Evolutionary conservation across 2,329 filamentous ascomycete species (phyloP).

Genomic region (Alternaria alternata): DNA sequence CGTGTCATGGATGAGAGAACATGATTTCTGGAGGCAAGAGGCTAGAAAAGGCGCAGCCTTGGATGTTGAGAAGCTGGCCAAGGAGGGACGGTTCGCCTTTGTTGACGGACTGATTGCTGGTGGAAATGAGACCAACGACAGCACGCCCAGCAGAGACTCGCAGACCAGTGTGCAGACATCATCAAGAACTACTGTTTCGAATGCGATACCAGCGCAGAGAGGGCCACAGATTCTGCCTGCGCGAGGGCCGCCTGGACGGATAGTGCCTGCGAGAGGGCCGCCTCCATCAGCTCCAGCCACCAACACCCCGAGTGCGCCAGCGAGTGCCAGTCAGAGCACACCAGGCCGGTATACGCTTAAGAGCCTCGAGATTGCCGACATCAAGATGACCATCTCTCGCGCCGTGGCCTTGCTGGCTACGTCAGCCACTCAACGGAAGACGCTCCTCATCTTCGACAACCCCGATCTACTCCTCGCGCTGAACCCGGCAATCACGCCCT

Average conservation of each 20-base stretch:
- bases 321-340: constrained; percentile 2
- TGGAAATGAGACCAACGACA: constrained; percentile 19
- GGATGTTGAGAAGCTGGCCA: constrained; percentile 69
- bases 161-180: constrained; percentile 8
- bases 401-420: constrained; percentile 36
- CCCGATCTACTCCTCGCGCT: constrained; percentile 55
- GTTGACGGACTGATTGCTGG: constrained; percentile 77
- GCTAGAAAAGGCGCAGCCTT: constrained; percentile 73
- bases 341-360: constrained; percentile 33
- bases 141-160: background rate
- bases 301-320: background rate
- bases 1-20: constrained; percentile 83
- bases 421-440: constrained; percentile 28
- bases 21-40: constrained; percentile 79
- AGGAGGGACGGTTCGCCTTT: constrained; percentile 71
- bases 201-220: constrained; percentile 1
- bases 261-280: constrained; percentile 24
- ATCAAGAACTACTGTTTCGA: background rate
- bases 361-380: constrained; percentile 36
- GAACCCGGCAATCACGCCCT: constrained; percentile 28
- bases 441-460: constrained; percentile 56
- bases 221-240: constrained; percentile 20
- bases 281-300: constrained; percentile 4
- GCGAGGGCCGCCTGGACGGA: constrained; percentile 29
- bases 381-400: constrained; percentile 34